phyloP scores from a whole-genome alignment of 306 rosid species.

The Betula pendula region DNA sequence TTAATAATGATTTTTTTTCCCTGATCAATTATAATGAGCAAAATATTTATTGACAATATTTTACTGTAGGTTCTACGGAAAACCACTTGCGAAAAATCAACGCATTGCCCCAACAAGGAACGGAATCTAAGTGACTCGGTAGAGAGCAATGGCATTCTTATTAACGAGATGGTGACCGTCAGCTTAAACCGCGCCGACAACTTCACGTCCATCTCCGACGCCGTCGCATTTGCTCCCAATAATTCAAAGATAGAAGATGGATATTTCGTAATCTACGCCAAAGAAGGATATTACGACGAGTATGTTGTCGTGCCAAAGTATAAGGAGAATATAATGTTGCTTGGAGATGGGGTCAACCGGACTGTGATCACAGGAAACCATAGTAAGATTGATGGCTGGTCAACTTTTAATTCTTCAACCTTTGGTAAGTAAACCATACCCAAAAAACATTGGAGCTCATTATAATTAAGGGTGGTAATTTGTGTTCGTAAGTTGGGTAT shows the following conservation, averaged over 20 bases:
- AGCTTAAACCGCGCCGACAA: slow-evolving; percentile 45
- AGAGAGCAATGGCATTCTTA: slow-evolving; percentile 45
- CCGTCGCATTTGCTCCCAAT: slow-evolving; percentile 64
- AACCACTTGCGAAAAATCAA: slow-evolving; percentile 31
- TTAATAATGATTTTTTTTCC: too few species aligned
- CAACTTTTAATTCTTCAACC: slow-evolving; percentile 73
- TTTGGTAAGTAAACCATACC: slow-evolving; percentile 46
- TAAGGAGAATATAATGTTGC: slow-evolving; percentile 57
- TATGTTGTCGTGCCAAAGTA: slow-evolving; percentile 51
- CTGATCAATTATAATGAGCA: too few species aligned
- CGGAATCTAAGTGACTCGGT: slow-evolving; percentile 40
- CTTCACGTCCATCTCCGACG: slow-evolving; percentile 65
- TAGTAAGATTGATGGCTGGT: slow-evolving; percentile 68
- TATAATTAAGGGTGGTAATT: too few species aligned
- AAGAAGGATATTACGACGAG: slow-evolving; percentile 61
- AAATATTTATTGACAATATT: not conserved
- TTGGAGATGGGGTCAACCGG: slow-evolving; percentile 75
- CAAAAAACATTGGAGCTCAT: too few species aligned
- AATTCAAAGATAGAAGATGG: slow-evolving; percentile 57
- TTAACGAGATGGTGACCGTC: slow-evolving; percentile 49
- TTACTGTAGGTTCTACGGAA: slow-evolving; percentile 49
- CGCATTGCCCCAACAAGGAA: slow-evolving; percentile 27
- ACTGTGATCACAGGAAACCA: slow-evolving; percentile 73
- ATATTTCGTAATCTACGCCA: slow-evolving; percentile 58
- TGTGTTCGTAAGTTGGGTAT: too few species aligned